These are phyloP conservation scores for Trichoderma sp. DNA, from an alignment of 2,329 filamentous ascomycete genomes.

Conservation along the genomic window DNA sequence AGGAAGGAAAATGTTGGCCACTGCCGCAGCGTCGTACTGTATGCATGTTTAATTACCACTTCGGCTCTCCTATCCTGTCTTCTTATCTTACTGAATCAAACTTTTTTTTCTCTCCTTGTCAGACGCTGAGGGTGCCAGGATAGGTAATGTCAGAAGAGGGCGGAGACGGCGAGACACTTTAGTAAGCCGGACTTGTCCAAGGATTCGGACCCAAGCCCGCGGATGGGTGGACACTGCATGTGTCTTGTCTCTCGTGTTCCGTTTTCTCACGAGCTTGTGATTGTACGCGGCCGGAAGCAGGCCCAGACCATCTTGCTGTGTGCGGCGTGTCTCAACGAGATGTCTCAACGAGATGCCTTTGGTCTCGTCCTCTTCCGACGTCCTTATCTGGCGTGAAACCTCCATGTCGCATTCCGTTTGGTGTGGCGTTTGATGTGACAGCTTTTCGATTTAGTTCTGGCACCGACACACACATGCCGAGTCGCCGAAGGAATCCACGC, in stretches of 20 bases:
- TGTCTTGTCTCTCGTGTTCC: not conserved
- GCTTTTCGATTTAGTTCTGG: not conserved
- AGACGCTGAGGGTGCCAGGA: not conserved
- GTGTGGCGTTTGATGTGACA: not conserved
- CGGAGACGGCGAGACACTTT: slow-evolving; percentile 13
- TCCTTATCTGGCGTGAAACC: not conserved
- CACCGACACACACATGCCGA: not conserved
- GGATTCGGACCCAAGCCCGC: slow-evolving; percentile 8
- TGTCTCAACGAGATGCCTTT: not conserved
- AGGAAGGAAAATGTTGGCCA: not conserved
- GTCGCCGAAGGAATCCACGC: not conserved
- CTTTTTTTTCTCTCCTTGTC: not conserved
- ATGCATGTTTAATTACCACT: slow-evolving; percentile 14
- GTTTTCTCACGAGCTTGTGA: slow-evolving; percentile 14
- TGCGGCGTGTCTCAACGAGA: not conserved
- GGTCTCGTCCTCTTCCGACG: not conserved
- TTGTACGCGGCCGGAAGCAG: not conserved
- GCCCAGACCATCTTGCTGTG: not conserved
- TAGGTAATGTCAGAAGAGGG: not conserved
- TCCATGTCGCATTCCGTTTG: not conserved
- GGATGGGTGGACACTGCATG: slow-evolving; percentile 5
- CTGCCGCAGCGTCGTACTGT: not conserved
- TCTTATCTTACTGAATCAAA: not conserved
- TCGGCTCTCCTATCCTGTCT: not conserved
- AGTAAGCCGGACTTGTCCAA: slow-evolving; percentile 15